A percentile compares a stretch with the other conserved stretches of the same genome.
Conservation (phyloP, 140 eudicot genomes). For the Senecio squalidus region DNA sequence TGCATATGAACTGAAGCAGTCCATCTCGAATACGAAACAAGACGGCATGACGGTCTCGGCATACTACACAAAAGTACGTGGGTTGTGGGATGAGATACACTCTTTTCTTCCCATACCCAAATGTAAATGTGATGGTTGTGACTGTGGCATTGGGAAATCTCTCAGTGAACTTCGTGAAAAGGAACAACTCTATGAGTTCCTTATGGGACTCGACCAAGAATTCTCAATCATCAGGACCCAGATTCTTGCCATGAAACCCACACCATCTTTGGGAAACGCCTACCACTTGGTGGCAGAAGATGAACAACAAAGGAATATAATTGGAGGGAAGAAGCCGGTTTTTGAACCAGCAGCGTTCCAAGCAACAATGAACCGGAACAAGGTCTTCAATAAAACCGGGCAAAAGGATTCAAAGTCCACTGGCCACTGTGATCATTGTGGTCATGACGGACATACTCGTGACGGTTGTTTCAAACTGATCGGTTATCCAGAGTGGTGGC, state of each 20-base stretch:
- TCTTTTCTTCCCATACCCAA: not conserved
- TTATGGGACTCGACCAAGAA: not conserved
- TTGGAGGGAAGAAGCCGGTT: not conserved
- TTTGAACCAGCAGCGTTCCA: not conserved
- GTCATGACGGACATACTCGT: not conserved
- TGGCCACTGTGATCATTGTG: not conserved
- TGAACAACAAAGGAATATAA: not conserved
- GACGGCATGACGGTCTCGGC: not conserved
- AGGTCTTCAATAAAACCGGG: not conserved
- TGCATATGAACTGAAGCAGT: no score
- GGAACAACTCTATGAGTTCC: not conserved
- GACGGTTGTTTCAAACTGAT: not conserved
- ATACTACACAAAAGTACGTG: not conserved
- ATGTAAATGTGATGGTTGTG: not conserved
- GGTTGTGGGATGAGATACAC: no score
- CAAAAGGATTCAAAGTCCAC: not conserved
- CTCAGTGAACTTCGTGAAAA: not conserved
- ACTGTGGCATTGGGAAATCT: not conserved
- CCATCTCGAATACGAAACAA: no score
- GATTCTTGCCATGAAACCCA: not conserved
- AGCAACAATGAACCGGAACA: not conserved
- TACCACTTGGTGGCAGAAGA: no score
- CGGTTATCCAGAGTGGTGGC: not conserved
- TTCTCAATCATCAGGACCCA: not conserved
- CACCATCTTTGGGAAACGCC: not conserved